Conservation (phyloP, 768 basidiomycete species). For the Auricularia sp. region DNA sequence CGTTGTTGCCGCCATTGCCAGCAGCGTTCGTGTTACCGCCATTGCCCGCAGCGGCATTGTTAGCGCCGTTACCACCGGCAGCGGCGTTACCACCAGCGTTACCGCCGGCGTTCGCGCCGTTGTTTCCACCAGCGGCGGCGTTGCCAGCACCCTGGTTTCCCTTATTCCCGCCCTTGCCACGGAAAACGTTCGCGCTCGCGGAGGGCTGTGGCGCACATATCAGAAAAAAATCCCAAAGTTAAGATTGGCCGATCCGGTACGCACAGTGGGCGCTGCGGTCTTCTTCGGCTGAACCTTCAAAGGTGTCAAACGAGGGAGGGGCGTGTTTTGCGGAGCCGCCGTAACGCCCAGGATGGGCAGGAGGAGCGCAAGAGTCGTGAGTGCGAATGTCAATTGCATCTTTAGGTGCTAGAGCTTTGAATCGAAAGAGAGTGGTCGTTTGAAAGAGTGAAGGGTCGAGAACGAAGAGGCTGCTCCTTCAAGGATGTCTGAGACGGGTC, state of each 20-base stretch:
- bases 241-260: background rate
- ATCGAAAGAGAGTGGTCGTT: background rate
- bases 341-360: background rate
- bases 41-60: slow-evolving; percentile 1
- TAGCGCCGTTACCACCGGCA: background rate
- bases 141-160: background rate
- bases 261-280: background rate
- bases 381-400: background rate
- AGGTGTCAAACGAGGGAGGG: background rate
- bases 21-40: background rate
- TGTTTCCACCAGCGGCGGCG: slow-evolving; percentile 2
- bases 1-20: slow-evolving; percentile 1
- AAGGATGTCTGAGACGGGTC: background rate
- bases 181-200: background rate
- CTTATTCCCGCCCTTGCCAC: background rate
- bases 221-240: background rate
- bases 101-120: background rate
- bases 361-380: background rate
- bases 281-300: background rate
- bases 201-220: background rate
- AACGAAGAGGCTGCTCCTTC: background rate
- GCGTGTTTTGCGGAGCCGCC: background rate
- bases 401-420: background rate
- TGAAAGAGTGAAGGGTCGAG: background rate
- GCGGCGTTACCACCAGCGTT: background rate